Percentiles rank a stretch among this genome's conserved stretches.
phyloP scores from a whole-genome alignment of 148 eudicot species.

The Vaccinium macrocarpon region DNA sequence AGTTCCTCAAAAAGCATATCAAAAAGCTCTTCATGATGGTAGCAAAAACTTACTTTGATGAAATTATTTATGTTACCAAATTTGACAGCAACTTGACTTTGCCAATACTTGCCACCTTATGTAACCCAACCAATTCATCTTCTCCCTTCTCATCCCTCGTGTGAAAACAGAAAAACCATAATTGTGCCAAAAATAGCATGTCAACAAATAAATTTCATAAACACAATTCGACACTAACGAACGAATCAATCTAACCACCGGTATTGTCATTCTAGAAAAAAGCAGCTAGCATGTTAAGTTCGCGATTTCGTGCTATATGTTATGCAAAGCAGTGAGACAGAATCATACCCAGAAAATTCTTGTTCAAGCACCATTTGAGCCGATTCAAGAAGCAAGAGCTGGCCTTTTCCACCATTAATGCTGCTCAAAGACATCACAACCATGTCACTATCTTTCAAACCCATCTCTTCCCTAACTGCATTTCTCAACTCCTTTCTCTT shows the following conservation, averaged over 20 bases:
- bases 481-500: constrained; percentile 55
- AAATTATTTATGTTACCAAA: too few species aligned
- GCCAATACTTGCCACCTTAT: background rate
- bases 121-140: background rate
- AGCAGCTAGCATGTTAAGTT: too few species aligned
- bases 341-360: constrained; percentile 29
- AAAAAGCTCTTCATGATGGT: background rate
- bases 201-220: too few species aligned
- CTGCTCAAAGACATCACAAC: constrained; percentile 82
- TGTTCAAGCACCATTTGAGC: constrained; percentile 44
- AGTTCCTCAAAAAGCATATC: background rate
- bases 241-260: too few species aligned
- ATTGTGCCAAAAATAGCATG: background rate
- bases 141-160: background rate
- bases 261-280: too few species aligned
- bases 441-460: constrained; percentile 79
- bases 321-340: constrained; percentile 6
- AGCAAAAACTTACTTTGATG: background rate
- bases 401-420: constrained; percentile 92
- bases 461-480: constrained; percentile 86
- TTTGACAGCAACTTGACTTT: background rate
- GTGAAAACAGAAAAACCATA: background rate
- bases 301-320: too few species aligned
- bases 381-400: constrained; percentile 86
- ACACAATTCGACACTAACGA: too few species aligned